Conservation (phyloP, 768 basidiomycete genomes). For the Hysterangium stoloniferum region DNA sequence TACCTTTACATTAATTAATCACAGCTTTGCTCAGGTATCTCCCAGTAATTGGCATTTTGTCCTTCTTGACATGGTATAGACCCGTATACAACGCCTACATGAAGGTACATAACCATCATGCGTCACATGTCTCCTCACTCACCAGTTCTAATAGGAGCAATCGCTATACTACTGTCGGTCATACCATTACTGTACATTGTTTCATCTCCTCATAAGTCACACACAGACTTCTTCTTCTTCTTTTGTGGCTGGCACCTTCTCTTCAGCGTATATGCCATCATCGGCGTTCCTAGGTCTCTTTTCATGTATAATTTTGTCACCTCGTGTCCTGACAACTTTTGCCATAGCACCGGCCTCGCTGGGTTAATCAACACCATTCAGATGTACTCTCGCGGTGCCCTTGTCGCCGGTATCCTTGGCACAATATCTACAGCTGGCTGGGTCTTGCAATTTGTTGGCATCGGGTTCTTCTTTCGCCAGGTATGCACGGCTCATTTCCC, state of each 20-base stretch:
- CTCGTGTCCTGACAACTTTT: conserved; percentile 6
- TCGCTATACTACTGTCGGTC: conserved; percentile 83
- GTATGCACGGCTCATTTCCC: conserved; percentile 30
- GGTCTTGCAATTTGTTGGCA: conserved; percentile 78
- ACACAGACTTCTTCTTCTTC: conserved; percentile 88
- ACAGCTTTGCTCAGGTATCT: conserved; percentile 49
- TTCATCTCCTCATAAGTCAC: conserved; percentile 17
- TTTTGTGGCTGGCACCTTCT: conserved; percentile 93
- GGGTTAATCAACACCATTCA: conserved; percentile 91
- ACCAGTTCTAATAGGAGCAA: conserved; percentile 59
- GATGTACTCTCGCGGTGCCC: conserved; percentile 61
- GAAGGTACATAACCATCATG: conserved; percentile 50
- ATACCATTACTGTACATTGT: conserved; percentile 8
- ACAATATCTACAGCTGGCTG: conserved; percentile 80
- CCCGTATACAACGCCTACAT: conserved; percentile 97
- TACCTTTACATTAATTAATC: conserved; percentile 11
- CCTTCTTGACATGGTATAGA: conserved; percentile 95
- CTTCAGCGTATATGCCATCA: conserved; percentile 74
- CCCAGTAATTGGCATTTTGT: conserved; percentile 65
- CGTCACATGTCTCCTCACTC: conserved; percentile 7
- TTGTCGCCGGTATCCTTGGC: conserved; percentile 77
- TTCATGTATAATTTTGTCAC: conserved; percentile 17
- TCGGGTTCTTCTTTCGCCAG: conserved; percentile 72
- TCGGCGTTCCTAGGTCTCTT: conserved; percentile 79
- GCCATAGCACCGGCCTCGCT: conserved; percentile 80